phyloP scores from a whole-genome alignment of 345 rosid genomes.

The Citrus sinensis region DNA sequence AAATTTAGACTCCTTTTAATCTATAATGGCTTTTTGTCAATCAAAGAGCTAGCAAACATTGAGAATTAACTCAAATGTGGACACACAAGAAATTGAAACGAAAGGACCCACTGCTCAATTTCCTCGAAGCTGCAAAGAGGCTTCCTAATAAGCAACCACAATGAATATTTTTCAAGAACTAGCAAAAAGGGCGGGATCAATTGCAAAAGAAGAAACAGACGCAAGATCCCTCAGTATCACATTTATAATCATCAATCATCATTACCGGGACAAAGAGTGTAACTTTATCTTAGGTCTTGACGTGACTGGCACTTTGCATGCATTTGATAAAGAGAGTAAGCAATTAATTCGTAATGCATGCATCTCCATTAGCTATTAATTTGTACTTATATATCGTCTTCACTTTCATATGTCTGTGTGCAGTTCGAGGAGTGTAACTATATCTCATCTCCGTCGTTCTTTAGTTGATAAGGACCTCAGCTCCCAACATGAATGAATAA shows the following conservation, averaged over 20 bases:
- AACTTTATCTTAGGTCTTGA: neutral
- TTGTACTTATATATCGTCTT: too few relatives aligned
- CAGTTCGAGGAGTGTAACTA: too few relatives aligned
- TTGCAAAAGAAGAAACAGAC: neutral
- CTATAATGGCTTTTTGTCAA: neutral
- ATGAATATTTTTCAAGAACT: neutral
- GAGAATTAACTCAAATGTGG: neutral
- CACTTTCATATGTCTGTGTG: too few relatives aligned
- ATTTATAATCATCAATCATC: too few relatives aligned
- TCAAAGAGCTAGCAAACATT: neutral
- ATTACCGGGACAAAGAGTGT: too few relatives aligned
- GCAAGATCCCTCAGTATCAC: neutral
- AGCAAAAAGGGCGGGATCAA: neutral
- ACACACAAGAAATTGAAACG: neutral
- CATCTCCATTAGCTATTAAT: neutral
- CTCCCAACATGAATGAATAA: too few relatives aligned
- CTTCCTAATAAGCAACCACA: neutral
- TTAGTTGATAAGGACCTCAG: too few relatives aligned
- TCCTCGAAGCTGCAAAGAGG: conserved; percentile 27
- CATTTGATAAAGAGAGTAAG: neutral
- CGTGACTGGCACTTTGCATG: neutral
- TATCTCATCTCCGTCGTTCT: too few relatives aligned
- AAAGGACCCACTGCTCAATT: conserved; percentile 22
- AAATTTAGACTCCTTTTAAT: neutral
- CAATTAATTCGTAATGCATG: neutral